Evolutionary conservation across 345 rosid genomes (phyloP), one percentile per base, ranked within the genome.

Genomic region (Microthlaspi erraticum): DNA sequence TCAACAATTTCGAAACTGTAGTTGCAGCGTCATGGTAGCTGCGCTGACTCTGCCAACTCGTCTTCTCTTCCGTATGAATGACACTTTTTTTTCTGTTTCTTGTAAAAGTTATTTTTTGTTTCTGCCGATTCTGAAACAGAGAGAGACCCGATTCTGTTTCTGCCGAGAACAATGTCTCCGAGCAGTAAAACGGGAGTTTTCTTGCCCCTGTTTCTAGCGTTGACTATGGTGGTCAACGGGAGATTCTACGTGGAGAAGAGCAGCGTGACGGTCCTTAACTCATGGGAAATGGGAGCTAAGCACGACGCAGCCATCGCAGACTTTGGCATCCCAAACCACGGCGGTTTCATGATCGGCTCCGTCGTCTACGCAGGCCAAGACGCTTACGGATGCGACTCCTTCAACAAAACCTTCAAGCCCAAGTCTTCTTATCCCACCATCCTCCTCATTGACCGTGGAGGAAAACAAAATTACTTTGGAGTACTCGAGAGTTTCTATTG

Each of bases 361-460:
- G 90, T 83, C 19, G 77, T 78, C 29, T 86, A 87, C 70, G 90
- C 92, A 0, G 84, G 82, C 1, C 81, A 81, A 54, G 90, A 78
- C 17, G 10, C 77, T 53, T n/a, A 50, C 38, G 98, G 88, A 10
- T 91, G 98, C 51, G 51, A 81, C 10, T 34, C 91, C 19, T 91
- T 91, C 43, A 78, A 81, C 26, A 79, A 73, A 48, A 82, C 88
- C 74, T 93, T 91, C 85, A 81, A 65, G 63, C 59, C 83, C 43
- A 66, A 77, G 59, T 49, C 64, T 55, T 39, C 81, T 20, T 86
- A 76, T 53, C 97, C 96, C 41, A 80, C 79, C 44, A 76, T 89
- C 23, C 81, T 91, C 9, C 94, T 93, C 41, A 78, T 93, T 32
- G 96, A 91, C 43, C 90, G 98, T 61, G 98, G 98, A 86, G 97